Evolutionary conservation across 2,329 filamentous ascomycete species (phyloP), one percentile per base, ranked within the genome.

Genomic region (Ophiostoma quercus): DNA sequence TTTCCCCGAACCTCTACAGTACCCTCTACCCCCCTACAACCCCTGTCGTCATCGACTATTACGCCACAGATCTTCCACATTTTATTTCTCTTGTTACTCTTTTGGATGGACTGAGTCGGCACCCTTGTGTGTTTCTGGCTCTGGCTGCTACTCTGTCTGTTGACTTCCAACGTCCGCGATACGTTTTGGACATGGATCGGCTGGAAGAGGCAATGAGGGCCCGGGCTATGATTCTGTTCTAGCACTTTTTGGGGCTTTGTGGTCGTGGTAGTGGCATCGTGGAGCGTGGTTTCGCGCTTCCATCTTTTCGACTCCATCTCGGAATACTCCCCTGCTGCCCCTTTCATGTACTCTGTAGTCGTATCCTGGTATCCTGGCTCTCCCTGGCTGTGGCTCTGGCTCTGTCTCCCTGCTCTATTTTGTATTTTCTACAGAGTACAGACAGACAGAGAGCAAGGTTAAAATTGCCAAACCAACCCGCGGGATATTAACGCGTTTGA

Each of bases 401-500:
- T 34, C 47, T 51, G 12, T 51, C 2, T 19, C 6, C 14, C 14
- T 51, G 34, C 34, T 34, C 34, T 34, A 5, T 34, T 34, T 8
- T 6, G 34, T 34, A 34, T 34, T 34, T 34, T 34, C 34, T 51
- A 22, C 47, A 16, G 4, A 19, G 16, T 51, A 51, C 14, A 47
- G 11, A n/a, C 19, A 51, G 12, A 8, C 7, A 51, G 25, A 62
- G 57, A 16, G 57, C 57, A 32, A 57, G 25, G 57, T 34, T 62
- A 16, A 62, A 62, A 62, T 62, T 62, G 22, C 51, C 51, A 57
- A 57, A 57, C 51, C 57, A 62, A 32, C 25, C 25, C 57, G 57
- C 57, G 57, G 57, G 57, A 62, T 32, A 62, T 62, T 32, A 62
- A 62, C 57, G 57, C 22, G 57, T 62, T 62, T 62, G 57, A 62